These are phyloP conservation scores for Jacaranda copaia DNA, from an alignment of 257 asterid genomes.

Conservation along the genomic window DNA sequence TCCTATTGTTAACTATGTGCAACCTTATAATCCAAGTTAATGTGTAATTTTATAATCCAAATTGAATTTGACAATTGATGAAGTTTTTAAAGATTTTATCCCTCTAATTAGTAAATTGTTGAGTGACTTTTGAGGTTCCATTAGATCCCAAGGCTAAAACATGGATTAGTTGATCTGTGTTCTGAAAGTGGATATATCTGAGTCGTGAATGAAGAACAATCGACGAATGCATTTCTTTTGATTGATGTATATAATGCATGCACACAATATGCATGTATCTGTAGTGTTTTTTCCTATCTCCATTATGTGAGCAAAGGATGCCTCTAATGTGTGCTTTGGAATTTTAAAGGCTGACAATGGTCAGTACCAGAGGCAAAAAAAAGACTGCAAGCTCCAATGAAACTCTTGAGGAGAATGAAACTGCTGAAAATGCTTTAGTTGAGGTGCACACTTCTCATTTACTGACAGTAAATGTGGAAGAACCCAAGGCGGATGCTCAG, in stretches of 20 bases:
- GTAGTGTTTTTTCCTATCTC: background rate
- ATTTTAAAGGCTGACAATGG: slow-evolving; percentile 42
- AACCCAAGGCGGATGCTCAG: slow-evolving; percentile 31
- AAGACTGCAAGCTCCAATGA: slow-evolving; percentile 29
- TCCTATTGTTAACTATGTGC: background rate
- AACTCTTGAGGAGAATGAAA: slow-evolving; percentile 35
- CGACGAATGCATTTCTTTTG: background rate
- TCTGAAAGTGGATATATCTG: slow-evolving; percentile 6
- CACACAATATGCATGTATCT: slow-evolving; percentile 6
- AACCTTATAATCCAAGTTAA: background rate
- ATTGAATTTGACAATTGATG: background rate
- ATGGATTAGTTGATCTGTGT: slow-evolving; percentile 1
- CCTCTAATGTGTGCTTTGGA: slow-evolving; percentile 31
- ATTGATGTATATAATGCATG: slow-evolving; percentile 9
- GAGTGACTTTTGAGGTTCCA: slow-evolving; percentile 5
- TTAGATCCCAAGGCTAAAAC: slow-evolving; percentile 3
- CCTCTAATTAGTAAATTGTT: background rate
- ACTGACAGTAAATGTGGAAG: slow-evolving; percentile 26
- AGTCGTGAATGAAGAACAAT: background rate
- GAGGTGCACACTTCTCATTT: slow-evolving; percentile 35
- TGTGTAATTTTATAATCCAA: background rate
- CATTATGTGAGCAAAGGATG: slow-evolving; percentile 18
- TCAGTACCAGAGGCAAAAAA: slow-evolving; percentile 40
- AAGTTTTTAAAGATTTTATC: background rate
- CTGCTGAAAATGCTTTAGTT: slow-evolving; percentile 41